Evolutionary conservation across 1,284 basidiomycete genomes (phyloP).

Genomic region (Stygiomarasmius scandens): DNA sequence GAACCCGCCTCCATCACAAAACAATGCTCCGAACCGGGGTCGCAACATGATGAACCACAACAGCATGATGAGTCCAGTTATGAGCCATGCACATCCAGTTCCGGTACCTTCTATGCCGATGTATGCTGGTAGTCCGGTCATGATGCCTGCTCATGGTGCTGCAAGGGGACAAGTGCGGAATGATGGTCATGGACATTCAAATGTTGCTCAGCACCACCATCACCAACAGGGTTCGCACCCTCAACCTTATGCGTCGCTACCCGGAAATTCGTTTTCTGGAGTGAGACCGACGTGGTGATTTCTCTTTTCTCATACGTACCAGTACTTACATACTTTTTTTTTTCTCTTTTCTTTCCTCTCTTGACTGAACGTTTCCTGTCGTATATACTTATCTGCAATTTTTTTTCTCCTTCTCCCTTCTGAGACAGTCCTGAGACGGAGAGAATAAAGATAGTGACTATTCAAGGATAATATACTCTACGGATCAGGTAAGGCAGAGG

Average conservation of each 20-base stretch:
- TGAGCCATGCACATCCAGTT: constrained; percentile 54
- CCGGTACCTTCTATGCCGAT: constrained; percentile 44
- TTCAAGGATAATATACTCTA: neutral
- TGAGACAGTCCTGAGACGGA: neutral
- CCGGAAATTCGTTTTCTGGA: constrained; percentile 31
- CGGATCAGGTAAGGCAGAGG: neutral
- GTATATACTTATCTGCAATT: constrained; percentile 19
- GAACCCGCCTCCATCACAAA: constrained; percentile 42
- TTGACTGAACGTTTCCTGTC: constrained; percentile 1
- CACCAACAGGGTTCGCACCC: constrained; percentile 8
- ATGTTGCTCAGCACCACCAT: constrained; percentile 6
- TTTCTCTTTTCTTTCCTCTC: constrained; percentile 18
- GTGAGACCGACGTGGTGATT: constrained; percentile 46
- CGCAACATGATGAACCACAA: constrained; percentile 31
- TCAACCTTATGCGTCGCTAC: constrained; percentile 7
- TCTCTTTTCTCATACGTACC: constrained; percentile 15
- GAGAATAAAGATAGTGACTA: neutral
- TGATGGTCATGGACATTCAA: constrained; percentile 28
- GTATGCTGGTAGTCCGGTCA: constrained; percentile 68
- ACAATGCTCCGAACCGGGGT: constrained; percentile 48
- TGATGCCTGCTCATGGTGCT: constrained; percentile 53
- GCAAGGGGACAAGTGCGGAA: constrained; percentile 28
- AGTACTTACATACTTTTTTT: constrained; percentile 20
- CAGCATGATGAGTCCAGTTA: constrained; percentile 67
- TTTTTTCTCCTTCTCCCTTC: constrained; percentile 24